Evolutionary conservation across 2,329 filamentous ascomycete species (phyloP), one percentile per base, ranked within the genome.

Genomic region (Trichoderma sp.): DNA sequence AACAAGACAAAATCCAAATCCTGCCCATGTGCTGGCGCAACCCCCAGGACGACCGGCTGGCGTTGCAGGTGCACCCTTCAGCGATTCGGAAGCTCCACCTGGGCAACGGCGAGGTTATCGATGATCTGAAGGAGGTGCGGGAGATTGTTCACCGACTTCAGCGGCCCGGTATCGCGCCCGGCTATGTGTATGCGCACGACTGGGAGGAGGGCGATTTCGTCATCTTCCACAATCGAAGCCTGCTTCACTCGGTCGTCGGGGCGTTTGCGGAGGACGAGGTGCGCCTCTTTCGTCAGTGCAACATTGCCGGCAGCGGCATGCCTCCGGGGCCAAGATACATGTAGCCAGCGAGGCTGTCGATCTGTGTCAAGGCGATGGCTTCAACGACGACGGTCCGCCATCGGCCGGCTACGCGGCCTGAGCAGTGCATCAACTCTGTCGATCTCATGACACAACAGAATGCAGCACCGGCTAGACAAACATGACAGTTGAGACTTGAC

Each of bases 1-100:
- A 92, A 19, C 76, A 85, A 57, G 79, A 82, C 32, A 90, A 92
- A 76, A 87, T 93, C 74, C 88, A 92, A 79, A 81, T 90, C 69
- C 82, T 93, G 45, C 91, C 91, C 27, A 90, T 94, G 87, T 87
- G 86, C 77, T 94, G 91, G 91, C 86, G 86, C 72, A 94, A 93
- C 75, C 90, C 91, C 0, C 83, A 89, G 3, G 93, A 89, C 0
- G 89, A 88, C 8, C 83, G 84, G 12, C 80, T 92, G 8, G 89
- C 91, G 1, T 80, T 94, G 25, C 91, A 93, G 77, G 83, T 93
- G 45, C 91, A 94, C 72, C 91, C 92, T 0, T 89, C 87, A 8
- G 90, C 91, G 0, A 83, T 92, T 54, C 86, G 89, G 58, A 88
- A 86, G 73, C 85, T 94, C 70, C 90, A 92, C 71, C 80, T 90